phyloP scores from a whole-genome alignment of 176 grass and related monocot species.

The Raddia distichophylla region DNA sequence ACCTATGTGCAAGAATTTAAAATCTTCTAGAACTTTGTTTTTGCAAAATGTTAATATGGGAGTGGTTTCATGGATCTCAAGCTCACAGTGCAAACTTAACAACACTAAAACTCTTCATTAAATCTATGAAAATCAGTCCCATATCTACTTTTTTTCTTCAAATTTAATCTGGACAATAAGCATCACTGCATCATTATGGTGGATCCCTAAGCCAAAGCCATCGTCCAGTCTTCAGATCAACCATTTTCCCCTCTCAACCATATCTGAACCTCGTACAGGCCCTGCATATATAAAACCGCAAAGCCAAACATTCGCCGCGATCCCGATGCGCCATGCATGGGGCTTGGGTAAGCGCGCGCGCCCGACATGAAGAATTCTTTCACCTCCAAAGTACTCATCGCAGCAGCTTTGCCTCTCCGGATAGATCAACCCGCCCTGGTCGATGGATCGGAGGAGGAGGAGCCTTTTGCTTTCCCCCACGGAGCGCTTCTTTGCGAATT shows the following conservation, averaged over 20 bases:
- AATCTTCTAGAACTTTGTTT: no score
- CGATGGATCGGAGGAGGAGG: neutral
- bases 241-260: neutral
- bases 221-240: neutral
- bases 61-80: no score
- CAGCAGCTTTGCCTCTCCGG: conserved; percentile 35
- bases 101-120: neutral
- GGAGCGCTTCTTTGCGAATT: conserved; percentile 48
- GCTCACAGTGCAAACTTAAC: neutral
- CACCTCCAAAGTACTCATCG: conserved; percentile 36
- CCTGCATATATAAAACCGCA: conserved; percentile 13
- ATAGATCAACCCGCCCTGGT: conserved; percentile 34
- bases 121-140: neutral
- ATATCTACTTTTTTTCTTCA: neutral
- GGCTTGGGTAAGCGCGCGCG: neutral
- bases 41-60: no score
- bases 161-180: neutral
- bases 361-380: conserved; percentile 65
- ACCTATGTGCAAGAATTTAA: no score
- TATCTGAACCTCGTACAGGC: conserved; percentile 47
- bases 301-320: conserved; percentile 48
- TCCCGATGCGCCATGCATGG: conserved; percentile 45
- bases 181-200: conserved; percentile 21
- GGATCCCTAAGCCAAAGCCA: neutral
- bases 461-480: conserved; percentile 46